Evolutionary conservation across 2,329 filamentous ascomycete genomes (phyloP), one percentile per base, ranked within the genome.

Genomic region (Elsinoe australis): DNA sequence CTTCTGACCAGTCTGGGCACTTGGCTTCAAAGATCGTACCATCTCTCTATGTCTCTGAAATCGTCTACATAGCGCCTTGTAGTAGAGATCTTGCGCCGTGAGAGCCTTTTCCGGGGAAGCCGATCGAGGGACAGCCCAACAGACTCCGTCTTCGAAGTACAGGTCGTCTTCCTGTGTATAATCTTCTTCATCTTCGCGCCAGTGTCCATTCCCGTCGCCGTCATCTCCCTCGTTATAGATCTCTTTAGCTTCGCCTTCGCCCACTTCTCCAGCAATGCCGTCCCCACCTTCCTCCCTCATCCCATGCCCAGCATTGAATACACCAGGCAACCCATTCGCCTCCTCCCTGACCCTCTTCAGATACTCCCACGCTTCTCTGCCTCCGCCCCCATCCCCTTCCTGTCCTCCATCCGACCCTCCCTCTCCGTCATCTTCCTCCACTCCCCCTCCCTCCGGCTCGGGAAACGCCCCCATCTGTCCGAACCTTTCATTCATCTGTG

Each of bases 71-170:
- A 95, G 75, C 2, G 79, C 74, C 32, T 72, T 64, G 59, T 83
- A 85, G 65, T 87, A 94, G 32, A 75, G 75, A 19, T 79, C 68
- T 61, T 79, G 78, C 0, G 85, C 45, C 75, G 49, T 60, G 8
- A 36, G 34, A 8, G 10, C 60, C 55, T 18, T 63, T 61, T 8
- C 61, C 58, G 7, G 56, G 52, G 1, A 57, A 50, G 9, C 53
- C 39, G 18, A 19, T 17, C 18, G 21, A 17, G 78, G 73, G 2
- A 74, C 71, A 3, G 81, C 84, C 18, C 83, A 78, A 62, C 87
- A 95, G 29, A 86, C 84, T 41, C 87, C 88, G 56, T 94, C 85
- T 12, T 80, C 70, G 61, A 86, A 92, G 59, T 79, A 82, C 8
- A 83, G 84, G 17, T 71, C 68, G 57, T 83, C 77, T 47, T 74